Evolutionary conservation across 2,329 filamentous ascomycete genomes (phyloP).

Genomic region (Nothophaeocryptopus gaeumannii): DNA sequence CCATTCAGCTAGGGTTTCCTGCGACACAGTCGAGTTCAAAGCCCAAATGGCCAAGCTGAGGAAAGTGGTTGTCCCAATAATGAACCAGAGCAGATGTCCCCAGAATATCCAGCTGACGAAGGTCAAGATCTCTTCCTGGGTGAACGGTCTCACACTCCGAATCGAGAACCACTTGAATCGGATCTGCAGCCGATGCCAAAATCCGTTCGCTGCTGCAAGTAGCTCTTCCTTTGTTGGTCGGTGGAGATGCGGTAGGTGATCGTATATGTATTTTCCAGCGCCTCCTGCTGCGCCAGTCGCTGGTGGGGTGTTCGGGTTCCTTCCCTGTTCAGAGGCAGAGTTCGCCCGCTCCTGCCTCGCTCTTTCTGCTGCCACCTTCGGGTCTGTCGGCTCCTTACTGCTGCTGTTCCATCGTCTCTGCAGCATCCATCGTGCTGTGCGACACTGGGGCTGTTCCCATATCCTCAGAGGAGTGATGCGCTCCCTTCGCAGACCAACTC

Average conservation of each 20-base stretch:
- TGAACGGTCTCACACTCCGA: constrained; percentile 88
- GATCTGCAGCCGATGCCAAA: constrained; percentile 84
- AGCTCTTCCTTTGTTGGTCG: constrained; percentile 91
- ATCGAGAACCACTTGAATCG: constrained; percentile 99
- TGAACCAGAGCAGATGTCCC: constrained; percentile 89
- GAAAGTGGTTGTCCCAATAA: constrained; percentile 96
- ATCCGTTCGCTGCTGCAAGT: constrained; percentile 83
- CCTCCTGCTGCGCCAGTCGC: constrained; percentile 13
- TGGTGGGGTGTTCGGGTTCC: constrained; percentile 23
- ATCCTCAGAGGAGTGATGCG: constrained; percentile 7
- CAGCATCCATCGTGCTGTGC: constrained; percentile 9
- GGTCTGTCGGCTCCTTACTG: constrained; percentile 9
- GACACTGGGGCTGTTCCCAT: constrained; percentile 10
- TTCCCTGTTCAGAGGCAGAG: not conserved
- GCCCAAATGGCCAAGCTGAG: constrained; percentile 86
- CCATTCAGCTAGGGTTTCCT: constrained; percentile 92
- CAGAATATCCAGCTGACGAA: constrained; percentile 94
- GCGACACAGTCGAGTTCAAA: constrained; percentile 94
- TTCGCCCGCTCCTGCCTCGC: constrained; percentile 19
- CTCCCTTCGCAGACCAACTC: constrained; percentile 8
- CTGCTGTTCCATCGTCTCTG: constrained; percentile 25
- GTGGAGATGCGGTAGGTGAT: constrained; percentile 66
- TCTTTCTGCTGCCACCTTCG: constrained; percentile 17
- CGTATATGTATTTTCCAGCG: constrained; percentile 45
- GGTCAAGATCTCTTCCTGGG: constrained; percentile 91